Conservation (phyloP, 192 early-diverging fungal species). For the Piromyces finnis region DNA sequence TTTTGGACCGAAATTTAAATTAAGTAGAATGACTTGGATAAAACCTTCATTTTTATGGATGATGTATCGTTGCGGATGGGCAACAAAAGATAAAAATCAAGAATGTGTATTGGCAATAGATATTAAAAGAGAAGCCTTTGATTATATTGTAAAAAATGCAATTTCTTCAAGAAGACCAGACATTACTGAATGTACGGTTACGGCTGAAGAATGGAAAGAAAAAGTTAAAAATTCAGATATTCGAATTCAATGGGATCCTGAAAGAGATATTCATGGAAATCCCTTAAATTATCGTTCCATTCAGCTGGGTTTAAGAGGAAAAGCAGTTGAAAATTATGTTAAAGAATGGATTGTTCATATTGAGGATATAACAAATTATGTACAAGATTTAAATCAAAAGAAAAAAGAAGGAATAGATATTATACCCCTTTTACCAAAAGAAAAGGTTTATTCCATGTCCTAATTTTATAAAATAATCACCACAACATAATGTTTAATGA, state of each 20-base stretch:
- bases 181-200: background rate
- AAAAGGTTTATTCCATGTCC: too few species aligned
- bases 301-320: constrained; percentile 14
- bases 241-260: constrained; percentile 25
- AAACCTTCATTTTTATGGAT: constrained; percentile 27
- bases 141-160: constrained; percentile 6
- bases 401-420: too few species aligned
- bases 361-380: constrained; percentile 16
- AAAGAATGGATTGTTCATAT: constrained; percentile 12
- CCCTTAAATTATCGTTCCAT: constrained; percentile 15
- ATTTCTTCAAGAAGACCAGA: constrained; percentile 4
- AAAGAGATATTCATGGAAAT: constrained; percentile 8
- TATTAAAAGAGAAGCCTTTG: constrained; percentile 7
- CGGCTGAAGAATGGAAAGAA: background rate
- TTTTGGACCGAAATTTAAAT: constrained; percentile 7
- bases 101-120: constrained; percentile 12
- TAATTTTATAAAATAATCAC: too few species aligned
- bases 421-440: too few species aligned
- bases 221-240: constrained; percentile 9
- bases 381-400: too few species aligned
- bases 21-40: constrained; percentile 23
- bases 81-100: constrained; percentile 12
- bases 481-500: too few species aligned
- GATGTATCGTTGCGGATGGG: constrained; percentile 26
- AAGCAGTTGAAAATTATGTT: constrained; percentile 3